These are phyloP conservation scores for Tausonia pullulans DNA, from an alignment of 1,284 basidiomycete genomes.

Conservation along the genomic window DNA sequence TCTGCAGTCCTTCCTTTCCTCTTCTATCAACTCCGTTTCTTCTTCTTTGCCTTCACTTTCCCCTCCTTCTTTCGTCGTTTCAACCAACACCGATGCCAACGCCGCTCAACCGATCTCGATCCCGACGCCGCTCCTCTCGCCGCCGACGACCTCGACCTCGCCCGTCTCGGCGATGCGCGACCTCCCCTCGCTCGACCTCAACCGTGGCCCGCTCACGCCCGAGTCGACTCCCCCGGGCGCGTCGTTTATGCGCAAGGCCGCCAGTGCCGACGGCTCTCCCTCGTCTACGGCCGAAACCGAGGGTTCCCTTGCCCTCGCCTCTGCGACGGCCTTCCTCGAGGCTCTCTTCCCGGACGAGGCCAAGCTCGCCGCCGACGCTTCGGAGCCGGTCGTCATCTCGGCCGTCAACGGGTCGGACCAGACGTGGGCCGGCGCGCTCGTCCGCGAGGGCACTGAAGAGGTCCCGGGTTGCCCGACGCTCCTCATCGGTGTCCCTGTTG, in stretches of 20 bases:
- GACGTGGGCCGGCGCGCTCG: conserved; percentile 10
- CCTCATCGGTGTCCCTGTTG: conserved; percentile 1
- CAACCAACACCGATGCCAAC: no score
- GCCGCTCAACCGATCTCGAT: background rate
- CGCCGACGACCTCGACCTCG: background rate
- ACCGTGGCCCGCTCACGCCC: conserved; percentile 3
- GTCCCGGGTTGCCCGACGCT: background rate
- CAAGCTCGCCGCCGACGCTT: background rate
- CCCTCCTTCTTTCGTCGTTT: background rate
- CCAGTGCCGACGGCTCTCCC: background rate
- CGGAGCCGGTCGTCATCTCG: background rate
- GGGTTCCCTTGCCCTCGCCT: background rate
- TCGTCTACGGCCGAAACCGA: background rate
- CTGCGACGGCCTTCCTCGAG: conserved; percentile 2
- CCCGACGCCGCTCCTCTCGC: conserved; percentile 1
- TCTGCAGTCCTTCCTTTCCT: background rate
- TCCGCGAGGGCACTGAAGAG: background rate
- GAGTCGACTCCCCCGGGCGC: conserved; percentile 7
- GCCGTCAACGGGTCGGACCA: background rate
- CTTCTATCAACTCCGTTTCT: background rate
- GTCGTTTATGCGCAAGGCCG: background rate
- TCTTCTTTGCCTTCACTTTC: background rate
- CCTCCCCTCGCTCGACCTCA: background rate
- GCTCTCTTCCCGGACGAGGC: conserved; percentile 4
- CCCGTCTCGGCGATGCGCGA: background rate